A percentile compares a stretch with the other conserved stretches of the same genome.
These are phyloP conservation scores for Penium margaritaceum DNA, from an alignment of 139 green algal genomes.

Conservation along the genomic window DNA sequence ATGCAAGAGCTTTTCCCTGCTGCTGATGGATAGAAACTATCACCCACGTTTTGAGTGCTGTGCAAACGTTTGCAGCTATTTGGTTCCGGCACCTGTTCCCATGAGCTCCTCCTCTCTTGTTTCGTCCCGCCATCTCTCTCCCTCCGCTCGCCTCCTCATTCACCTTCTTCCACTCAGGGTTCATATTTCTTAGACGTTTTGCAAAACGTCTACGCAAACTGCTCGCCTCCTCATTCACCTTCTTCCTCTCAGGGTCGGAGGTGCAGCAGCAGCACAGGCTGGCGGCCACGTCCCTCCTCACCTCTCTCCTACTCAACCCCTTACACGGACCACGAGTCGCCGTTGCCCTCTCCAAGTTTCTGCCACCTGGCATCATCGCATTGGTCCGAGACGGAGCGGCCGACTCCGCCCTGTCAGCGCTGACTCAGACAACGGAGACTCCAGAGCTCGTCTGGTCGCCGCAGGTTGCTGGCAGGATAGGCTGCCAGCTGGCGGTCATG, in stretches of 20 bases:
- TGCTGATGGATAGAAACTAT: no score
- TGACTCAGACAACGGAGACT: slow-evolving; percentile 59
- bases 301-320: slow-evolving; percentile 53
- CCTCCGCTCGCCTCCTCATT: no score
- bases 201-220: no score
- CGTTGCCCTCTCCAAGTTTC: slow-evolving; percentile 62
- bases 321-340: slow-evolving; percentile 63
- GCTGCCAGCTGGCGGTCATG: slow-evolving; percentile 55
- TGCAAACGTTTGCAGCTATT: no score
- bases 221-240: no score
- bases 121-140: no score
- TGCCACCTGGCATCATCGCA: slow-evolving; percentile 72
- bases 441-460: slow-evolving; percentile 77
- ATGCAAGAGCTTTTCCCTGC: no score
- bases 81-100: no score
- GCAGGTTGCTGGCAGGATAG: slow-evolving; percentile 36
- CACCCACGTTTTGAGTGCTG: no score
- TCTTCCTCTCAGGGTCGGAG: slow-evolving; percentile 5
- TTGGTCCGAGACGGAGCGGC: slow-evolving; percentile 56
- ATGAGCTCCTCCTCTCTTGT: no score
- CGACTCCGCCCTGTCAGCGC: slow-evolving; percentile 54
- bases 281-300: slow-evolving; percentile 32
- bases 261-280: slow-evolving; percentile 5
- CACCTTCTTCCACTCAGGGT: no score
- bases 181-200: no score